Evolutionary conservation across 1,139 yeast genomes (phyloP), one percentile per base, ranked within the genome.

Genomic region (Pneumocystis canis): DNA sequence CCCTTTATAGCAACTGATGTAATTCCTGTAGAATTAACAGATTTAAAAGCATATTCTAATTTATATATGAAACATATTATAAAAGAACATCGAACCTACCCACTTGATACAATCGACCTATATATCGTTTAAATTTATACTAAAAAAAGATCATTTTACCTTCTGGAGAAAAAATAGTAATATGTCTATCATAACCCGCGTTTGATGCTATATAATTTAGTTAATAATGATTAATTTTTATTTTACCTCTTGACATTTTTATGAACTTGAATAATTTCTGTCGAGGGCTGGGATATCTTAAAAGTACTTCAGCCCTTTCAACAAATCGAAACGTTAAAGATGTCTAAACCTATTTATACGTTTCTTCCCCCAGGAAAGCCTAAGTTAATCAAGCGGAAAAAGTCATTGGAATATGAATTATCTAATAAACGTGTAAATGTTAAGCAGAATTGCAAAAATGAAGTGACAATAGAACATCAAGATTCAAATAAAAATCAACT

Each of bases 101-200:
- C 16, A 47, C 98, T 77, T 92, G 98, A 77, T 87, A 92, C 68
- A 92, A 80, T 76, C 98, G 84, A 61, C 98, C 98, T 75, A 92
- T 98, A 41, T 47, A 47, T 47, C 25, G 16, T 47, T n/a, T 47
- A 47, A n/a, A 47, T 47, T 20, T 47, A 25, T 25, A 5, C 7
- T 41, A 7, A 47, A 47, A 47, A 47, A 47, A 47, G 25, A 47
- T n/a, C 31, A 11, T 11, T 5, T 47, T 16, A 47, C 54, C 54
- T 47, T 47, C 54, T 32, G 98, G 98, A 60, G 97, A 90, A 78
- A 92, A 92, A 72, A 92, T 90, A 56, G 98, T 92, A 74, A 92
- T 92, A 76, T 92, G 98, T 79, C 98, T 87, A 78, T 92, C 98
- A 75, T 90, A 92, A 64, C 97, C 98, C 47, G 97, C 30, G 20